These are phyloP conservation scores for Fusarium sp. DNA, from an alignment of 2,329 filamentous ascomycete species.

Conservation along the genomic window DNA sequence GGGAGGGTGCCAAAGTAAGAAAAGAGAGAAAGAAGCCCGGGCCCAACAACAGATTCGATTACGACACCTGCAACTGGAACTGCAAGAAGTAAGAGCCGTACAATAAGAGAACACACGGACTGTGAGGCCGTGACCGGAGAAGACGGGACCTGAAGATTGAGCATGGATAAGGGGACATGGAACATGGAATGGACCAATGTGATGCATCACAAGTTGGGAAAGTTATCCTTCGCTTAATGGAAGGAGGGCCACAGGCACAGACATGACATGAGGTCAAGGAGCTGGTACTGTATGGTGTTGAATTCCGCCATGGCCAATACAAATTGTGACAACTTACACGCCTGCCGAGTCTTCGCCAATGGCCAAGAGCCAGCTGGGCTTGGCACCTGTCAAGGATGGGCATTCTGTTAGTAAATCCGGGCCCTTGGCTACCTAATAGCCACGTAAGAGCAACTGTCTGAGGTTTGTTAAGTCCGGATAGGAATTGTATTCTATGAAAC, in stretches of 20 bases:
- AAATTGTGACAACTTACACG: constrained; percentile 27
- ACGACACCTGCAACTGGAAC: constrained; percentile 16
- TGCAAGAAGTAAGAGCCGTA: constrained; percentile 6
- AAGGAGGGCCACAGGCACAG: background rate
- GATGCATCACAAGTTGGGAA: constrained; percentile 38
- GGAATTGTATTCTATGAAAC: background rate
- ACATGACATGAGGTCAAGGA: constrained; percentile 1
- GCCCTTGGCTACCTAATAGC: constrained; percentile 38
- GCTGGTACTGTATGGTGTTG: background rate
- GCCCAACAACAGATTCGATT: constrained; percentile 13
- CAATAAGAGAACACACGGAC: background rate
- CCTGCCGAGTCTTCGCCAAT: constrained; percentile 25
- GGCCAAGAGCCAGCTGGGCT: constrained; percentile 24
- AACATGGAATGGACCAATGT: constrained; percentile 29
- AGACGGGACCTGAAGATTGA: constrained; percentile 1
- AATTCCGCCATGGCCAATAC: constrained; percentile 33
- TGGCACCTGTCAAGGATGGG: constrained; percentile 36
- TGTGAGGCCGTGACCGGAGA: constrained; percentile 29
- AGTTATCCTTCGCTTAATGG: constrained; percentile 29
- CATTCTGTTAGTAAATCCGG: constrained; percentile 45
- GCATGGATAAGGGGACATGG: constrained; percentile 1
- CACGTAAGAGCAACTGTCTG: constrained; percentile 43
- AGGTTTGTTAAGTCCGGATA: constrained; percentile 8
- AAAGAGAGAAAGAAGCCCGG: constrained; percentile 17
- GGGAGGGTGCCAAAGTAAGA: constrained; percentile 37